These are phyloP conservation scores for Colletotrichum kahawae DNA, from an alignment of 2,329 filamentous ascomycete genomes.

Conservation along the genomic window DNA sequence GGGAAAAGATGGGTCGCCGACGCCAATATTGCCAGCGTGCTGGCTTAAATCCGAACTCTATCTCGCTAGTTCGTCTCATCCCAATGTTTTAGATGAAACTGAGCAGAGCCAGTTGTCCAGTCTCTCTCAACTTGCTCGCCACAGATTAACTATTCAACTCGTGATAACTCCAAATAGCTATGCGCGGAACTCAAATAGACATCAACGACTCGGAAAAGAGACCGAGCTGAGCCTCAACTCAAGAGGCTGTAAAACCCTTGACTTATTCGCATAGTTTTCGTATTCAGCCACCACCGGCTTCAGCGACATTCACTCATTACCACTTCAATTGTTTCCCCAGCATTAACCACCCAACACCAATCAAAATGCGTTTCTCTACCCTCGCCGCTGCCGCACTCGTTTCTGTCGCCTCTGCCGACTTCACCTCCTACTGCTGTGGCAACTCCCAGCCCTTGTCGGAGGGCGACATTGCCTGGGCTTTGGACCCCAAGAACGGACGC, in stretches of 20 bases:
- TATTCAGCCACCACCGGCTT: not conserved
- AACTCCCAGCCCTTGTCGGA: rapidly evolving
- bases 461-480: not conserved
- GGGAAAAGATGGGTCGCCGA: not conserved
- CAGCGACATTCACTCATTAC: not conserved
- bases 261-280: not conserved
- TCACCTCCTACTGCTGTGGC: not conserved
- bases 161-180: not conserved
- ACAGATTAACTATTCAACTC: not conserved
- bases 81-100: not conserved
- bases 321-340: not conserved
- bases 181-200: not conserved
- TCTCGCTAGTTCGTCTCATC: not conserved
- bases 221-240: not conserved
- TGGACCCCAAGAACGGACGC: not conserved
- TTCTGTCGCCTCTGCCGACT: not conserved
- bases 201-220: not conserved
- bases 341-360: not conserved
- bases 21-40: not conserved
- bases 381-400: not conserved
- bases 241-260: not conserved
- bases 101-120: too few species aligned
- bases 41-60: not conserved
- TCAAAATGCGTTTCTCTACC: not conserved
- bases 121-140: not conserved